Conservation (phyloP, 1,139 yeast genomes). For the Saccharomyces uvarum region DNA sequence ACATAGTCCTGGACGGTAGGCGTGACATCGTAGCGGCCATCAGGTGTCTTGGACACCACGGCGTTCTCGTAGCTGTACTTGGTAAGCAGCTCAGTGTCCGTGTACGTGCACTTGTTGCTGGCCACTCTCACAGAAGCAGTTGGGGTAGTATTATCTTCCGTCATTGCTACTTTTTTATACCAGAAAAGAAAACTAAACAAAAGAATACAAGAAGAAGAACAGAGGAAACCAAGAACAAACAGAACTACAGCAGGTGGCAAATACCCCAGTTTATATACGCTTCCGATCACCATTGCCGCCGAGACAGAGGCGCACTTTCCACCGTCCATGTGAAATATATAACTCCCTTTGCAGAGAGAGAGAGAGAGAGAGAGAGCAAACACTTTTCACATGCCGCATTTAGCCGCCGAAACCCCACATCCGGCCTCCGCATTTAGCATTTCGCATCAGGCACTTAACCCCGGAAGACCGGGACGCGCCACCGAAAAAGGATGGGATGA, state of each 20-base stretch:
- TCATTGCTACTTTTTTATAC: constrained; percentile 2
- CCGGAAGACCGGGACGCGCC: background rate
- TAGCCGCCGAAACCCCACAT: background rate
- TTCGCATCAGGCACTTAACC: background rate
- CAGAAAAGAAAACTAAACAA: background rate
- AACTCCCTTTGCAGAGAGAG: background rate
- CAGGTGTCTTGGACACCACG: constrained; percentile 33
- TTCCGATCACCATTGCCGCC: background rate
- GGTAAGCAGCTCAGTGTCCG: constrained; percentile 54
- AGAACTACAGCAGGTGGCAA: background rate
- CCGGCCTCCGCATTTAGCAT: background rate
- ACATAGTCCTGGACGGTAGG: constrained; percentile 71
- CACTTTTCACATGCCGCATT: background rate
- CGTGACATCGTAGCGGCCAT: constrained; percentile 44
- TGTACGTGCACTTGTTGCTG: constrained; percentile 51
- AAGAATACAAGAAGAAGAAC: background rate
- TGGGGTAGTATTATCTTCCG: constrained; percentile 3
- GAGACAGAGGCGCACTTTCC: background rate
- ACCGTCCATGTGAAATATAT: background rate
- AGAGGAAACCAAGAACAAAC: background rate
- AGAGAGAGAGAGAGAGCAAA: background rate
- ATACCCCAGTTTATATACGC: background rate
- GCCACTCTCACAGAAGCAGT: constrained; percentile 44
- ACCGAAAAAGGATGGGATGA: background rate
- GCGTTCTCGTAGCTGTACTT: constrained; percentile 68